Conservation (phyloP, 2,329 filamentous ascomycete species). For the Curvularia verruculosa region DNA sequence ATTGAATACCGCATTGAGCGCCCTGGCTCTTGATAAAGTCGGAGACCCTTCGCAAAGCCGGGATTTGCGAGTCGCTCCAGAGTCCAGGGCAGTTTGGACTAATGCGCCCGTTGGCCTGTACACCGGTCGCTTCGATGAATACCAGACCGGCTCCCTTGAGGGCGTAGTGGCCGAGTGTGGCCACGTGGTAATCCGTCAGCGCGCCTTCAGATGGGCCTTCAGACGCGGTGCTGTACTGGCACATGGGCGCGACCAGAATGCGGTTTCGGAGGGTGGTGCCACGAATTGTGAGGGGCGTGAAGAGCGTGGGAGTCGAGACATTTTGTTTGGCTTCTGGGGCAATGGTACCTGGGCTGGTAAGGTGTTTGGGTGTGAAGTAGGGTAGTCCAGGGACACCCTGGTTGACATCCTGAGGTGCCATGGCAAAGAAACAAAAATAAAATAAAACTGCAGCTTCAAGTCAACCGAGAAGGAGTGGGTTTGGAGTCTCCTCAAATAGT, state of each 20-base stretch:
- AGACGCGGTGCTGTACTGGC: conserved; percentile 44
- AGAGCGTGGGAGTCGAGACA: conserved; percentile 36
- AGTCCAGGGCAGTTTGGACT: conserved; percentile 46
- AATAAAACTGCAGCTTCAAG: too few relatives aligned
- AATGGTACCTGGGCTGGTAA: conserved; percentile 49
- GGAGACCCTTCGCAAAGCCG: conserved; percentile 38
- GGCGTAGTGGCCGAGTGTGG: conserved; percentile 48
- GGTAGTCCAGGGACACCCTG: conserved; percentile 37
- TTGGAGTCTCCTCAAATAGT: background rate
- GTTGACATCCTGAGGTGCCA: conserved; percentile 40
- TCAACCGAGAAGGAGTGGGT: background rate
- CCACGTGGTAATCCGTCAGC: conserved; percentile 49
- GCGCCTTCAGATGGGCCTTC: conserved; percentile 45
- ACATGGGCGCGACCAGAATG: conserved; percentile 50
- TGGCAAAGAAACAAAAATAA: too few relatives aligned
- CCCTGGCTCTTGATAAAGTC: conserved; percentile 48
- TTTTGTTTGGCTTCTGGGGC: conserved; percentile 14
- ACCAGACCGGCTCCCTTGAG: conserved; percentile 46
- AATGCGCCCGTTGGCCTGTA: conserved; percentile 46
- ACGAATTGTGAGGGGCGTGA: conserved; percentile 47
- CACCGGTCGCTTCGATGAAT: conserved; percentile 47
- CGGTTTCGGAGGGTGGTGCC: conserved; percentile 45
- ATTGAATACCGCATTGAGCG: conserved; percentile 39
- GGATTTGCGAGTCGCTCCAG: conserved; percentile 48
- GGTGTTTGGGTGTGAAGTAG: conserved; percentile 56